Percentiles rank a stretch among this genome's conserved stretches.
Evolutionary conservation across 495 filamentous ascomycete species (phyloP).

Genomic region (Trypethelium eluteriae): DNA sequence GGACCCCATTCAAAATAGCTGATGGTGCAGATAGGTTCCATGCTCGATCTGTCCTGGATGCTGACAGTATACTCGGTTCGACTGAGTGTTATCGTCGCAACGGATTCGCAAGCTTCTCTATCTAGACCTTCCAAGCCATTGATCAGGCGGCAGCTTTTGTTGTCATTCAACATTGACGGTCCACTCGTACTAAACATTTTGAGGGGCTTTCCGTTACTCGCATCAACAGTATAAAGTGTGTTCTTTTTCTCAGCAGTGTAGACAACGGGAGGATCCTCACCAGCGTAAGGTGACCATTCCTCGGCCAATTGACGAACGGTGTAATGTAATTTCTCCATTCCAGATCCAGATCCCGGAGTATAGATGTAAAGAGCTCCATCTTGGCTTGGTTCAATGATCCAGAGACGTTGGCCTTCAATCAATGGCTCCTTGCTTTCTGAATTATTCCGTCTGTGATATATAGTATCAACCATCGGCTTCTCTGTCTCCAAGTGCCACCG

Average conservation of each 20-base stretch:
- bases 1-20: conserved; percentile 93
- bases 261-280: conserved; percentile 60
- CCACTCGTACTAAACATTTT: conserved; percentile 56
- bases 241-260: conserved; percentile 79
- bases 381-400: conserved; percentile 89
- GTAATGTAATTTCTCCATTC: conserved; percentile 54
- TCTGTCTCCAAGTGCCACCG: conserved; percentile 79
- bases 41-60: conserved; percentile 69
- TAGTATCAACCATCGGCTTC: conserved; percentile 82
- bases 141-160: conserved; percentile 50
- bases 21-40: conserved; percentile 75
- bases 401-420: conserved; percentile 75
- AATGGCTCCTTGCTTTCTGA: conserved; percentile 46
- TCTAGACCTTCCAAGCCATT: conserved; percentile 54
- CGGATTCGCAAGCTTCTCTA: conserved; percentile 64
- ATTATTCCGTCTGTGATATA: conserved; percentile 66
- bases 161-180: conserved; percentile 43
- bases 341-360: conserved; percentile 53
- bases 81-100: conserved; percentile 67
- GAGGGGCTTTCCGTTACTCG: conserved; percentile 65
- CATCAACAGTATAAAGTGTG: conserved; percentile 73
- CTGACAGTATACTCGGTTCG: conserved; percentile 80
- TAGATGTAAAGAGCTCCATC: conserved; percentile 88
- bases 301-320: conserved; percentile 75
- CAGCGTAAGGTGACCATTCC: conserved; percentile 57